These are phyloP conservation scores for Sugiyamaella xylanicola DNA, from an alignment of 1,139 yeast genomes.

Conservation along the genomic window DNA sequence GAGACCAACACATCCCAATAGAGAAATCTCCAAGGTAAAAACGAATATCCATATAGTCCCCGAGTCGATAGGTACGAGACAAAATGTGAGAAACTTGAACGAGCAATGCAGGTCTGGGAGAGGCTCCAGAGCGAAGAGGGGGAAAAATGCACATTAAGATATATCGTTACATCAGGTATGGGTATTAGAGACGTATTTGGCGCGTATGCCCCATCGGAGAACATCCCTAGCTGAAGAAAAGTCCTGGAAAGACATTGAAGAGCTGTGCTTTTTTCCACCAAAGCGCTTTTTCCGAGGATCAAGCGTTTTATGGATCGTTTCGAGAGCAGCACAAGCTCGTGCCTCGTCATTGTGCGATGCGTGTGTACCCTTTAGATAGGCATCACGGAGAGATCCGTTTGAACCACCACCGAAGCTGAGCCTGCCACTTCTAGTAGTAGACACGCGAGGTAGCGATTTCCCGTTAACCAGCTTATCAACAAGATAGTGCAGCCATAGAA, in stretches of 20 bases:
- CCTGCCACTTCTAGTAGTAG: slow-evolving; percentile 34
- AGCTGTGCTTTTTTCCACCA: slow-evolving; percentile 27
- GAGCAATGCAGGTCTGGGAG: slow-evolving; percentile 7
- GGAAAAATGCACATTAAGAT: slow-evolving; percentile 5
- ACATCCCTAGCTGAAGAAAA: slow-evolving; percentile 37
- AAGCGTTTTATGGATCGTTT: slow-evolving; percentile 38
- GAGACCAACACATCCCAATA: too few species aligned
- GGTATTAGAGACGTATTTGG: slow-evolving; percentile 29
- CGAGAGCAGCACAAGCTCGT: slow-evolving; percentile 34
- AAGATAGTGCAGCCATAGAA: slow-evolving; percentile 54
- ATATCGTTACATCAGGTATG: slow-evolving; percentile 5
- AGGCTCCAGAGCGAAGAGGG: background rate
- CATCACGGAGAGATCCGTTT: slow-evolving; percentile 31
- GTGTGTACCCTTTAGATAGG: slow-evolving; percentile 27
- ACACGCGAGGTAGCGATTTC: slow-evolving; percentile 40
- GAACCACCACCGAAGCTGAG: slow-evolving; percentile 33
- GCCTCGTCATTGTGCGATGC: slow-evolving; percentile 30
- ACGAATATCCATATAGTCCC: too few species aligned
- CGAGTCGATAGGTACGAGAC: too few species aligned
- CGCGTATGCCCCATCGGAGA: slow-evolving; percentile 37
- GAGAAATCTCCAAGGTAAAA: too few species aligned
- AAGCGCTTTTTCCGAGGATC: slow-evolving; percentile 43
- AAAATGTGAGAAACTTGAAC: too few species aligned
- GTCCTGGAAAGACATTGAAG: slow-evolving; percentile 32
- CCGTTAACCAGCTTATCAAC: slow-evolving; percentile 47